Percentiles rank a stretch among this genome's conserved stretches.
These are phyloP conservation scores for Coriolopsis trogii DNA, from an alignment of 1,284 basidiomycete genomes.

Conservation along the genomic window DNA sequence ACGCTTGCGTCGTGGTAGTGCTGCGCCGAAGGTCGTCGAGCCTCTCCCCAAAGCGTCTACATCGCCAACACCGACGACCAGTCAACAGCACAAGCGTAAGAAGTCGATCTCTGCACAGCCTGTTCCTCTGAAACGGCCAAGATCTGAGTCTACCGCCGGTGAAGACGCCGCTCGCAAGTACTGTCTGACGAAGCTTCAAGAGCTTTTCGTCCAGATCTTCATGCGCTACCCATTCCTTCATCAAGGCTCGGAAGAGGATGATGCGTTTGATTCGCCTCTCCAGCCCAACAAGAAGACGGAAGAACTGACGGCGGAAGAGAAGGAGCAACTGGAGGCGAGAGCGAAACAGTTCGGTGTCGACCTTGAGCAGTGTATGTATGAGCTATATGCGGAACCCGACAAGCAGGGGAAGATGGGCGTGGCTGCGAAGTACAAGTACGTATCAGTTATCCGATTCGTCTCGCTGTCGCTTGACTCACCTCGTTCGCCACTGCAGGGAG, in stretches of 20 bases:
- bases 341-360: conserved; percentile 65
- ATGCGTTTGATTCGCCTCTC: not conserved
- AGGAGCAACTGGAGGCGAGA: conserved; percentile 49
- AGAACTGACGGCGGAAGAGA: conserved; percentile 61
- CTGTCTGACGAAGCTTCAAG: conserved; percentile 72
- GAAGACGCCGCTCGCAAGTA: conserved; percentile 79
- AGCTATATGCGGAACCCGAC: conserved; percentile 75
- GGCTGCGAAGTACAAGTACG: conserved; percentile 80
- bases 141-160: conserved; percentile 37
- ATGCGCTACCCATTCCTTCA: conserved; percentile 57
- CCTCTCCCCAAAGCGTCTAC: not conserved
- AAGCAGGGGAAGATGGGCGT: conserved; percentile 69
- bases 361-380: conserved; percentile 72
- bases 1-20: conserved; percentile 23
- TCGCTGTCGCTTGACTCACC: conserved; percentile 12
- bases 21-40: conserved; percentile 13
- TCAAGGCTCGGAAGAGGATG: conserved; percentile 32
- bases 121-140: conserved; percentile 44
- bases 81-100: conserved; percentile 44
- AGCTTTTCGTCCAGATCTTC: conserved; percentile 70
- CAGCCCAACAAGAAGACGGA: conserved; percentile 31
- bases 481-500: conserved; percentile 51
- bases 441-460: conserved; percentile 14
- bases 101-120: conserved; percentile 36
- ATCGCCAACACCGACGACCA: conserved; percentile 29